Evolutionary conservation across 495 filamentous ascomycete genomes (phyloP).

Genomic region (Lasiosphaeris hirsuta): DNA sequence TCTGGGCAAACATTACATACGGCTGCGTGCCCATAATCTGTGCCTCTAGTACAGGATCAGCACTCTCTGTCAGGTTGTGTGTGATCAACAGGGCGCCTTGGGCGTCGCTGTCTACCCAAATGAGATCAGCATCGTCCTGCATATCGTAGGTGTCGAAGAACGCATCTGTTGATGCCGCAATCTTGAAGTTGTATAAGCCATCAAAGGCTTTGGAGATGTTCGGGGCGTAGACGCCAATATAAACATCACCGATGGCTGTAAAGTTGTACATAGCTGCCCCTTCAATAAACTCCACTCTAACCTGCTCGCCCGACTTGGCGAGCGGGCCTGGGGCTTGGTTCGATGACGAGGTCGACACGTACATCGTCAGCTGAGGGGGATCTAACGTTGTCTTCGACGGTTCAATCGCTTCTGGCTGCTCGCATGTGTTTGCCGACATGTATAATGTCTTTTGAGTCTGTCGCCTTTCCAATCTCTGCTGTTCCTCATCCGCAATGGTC

Average conservation of each 20-base stretch:
- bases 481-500: background rate
- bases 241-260: constrained; percentile 59
- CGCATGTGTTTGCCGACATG: constrained; percentile 77
- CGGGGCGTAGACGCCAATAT: constrained; percentile 70
- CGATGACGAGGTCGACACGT: constrained; percentile 62
- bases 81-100: constrained; percentile 74
- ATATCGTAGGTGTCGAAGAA: constrained; percentile 62
- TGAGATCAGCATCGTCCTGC: constrained; percentile 47
- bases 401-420: constrained; percentile 58
- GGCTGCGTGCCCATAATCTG: constrained; percentile 61
- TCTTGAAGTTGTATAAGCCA: constrained; percentile 67
- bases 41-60: constrained; percentile 39
- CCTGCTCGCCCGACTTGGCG: constrained; percentile 42
- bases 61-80: constrained; percentile 54
- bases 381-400: constrained; percentile 32
- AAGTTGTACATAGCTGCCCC: constrained; percentile 63
- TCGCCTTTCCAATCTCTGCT: constrained; percentile 23
- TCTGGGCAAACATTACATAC: constrained; percentile 77
- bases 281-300: constrained; percentile 36
- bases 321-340: constrained; percentile 68
- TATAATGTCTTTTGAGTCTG: constrained; percentile 54
- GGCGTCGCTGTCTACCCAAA: constrained; percentile 76
- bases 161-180: constrained; percentile 77
- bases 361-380: constrained; percentile 73
- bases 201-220: constrained; percentile 50